Base-by-base conservation (phyloP, 2,329 filamentous ascomycete genomes). In the Fonsecaea monophora region DNA sequence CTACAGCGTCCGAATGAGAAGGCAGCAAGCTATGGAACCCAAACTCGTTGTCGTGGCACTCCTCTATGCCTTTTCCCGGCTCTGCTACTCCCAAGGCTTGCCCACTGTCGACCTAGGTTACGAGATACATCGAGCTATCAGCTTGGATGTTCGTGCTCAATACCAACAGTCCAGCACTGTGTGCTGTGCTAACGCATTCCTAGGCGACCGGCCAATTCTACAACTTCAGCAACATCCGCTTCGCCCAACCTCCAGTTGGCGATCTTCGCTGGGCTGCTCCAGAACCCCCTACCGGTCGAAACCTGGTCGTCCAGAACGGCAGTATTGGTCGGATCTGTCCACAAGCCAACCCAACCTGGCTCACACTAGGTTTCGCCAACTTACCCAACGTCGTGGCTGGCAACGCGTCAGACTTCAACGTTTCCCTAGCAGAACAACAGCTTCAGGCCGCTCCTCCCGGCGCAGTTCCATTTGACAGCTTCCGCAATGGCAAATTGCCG, bases 181-280 rank as follows among this genome's bases (percentile, higher is more conserved):
- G n/a, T 21, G 35, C 13, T 4, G 6, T 18, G 32, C 18, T 34
- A 59, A 30, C n/a, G 3, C 54, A 6, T 37, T 10, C 25, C 6
- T 15, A 60, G 79, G 72, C 76, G 64, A 75, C 80, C 0, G 75
- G 74, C 18, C 74, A 77, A 30, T 77, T 82, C 68, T 86, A 85
- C 75, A 84, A 82, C 68, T 87, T 87, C 75, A 81, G 77, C 61
- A 86, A 87, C 70, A 86, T 87, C 68, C 81, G 85, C 48, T 87
- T 83, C 74, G 85, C 84, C 6, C 82, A 82, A 34, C 81, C 85
- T 13, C 85, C 85, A 0, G 68, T 83, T 2, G 84, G 82, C 10
- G 71, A 84, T 15, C 74, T 85, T 53, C 78, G 85, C 32, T 87
- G 85, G 68, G 78, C 78, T 13, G 79, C 81, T 37, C 84, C 85